Evolutionary conservation across 139 green algal species (phyloP), one percentile per base, ranked within the genome.

Genomic region (Pseudopediastrum boryanum): DNA sequence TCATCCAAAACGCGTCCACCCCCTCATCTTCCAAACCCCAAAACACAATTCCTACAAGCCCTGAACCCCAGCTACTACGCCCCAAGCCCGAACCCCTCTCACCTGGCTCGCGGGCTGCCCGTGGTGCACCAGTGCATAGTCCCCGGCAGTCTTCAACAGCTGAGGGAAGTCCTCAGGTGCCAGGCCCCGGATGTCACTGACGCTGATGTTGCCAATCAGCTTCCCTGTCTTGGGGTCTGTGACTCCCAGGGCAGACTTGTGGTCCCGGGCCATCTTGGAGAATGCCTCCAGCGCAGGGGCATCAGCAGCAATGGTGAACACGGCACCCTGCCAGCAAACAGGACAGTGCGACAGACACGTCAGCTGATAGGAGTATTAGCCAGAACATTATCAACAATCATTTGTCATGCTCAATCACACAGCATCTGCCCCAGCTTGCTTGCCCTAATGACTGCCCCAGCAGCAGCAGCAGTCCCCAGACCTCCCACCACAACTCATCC

Each of bases 201-300:
- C 81, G 46, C 75, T 87, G 74, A 94, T 86, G 84, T 93, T 94
- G 50, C 75, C 80, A 44, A 88, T 71, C 35, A 85, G 79, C 21
- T 63, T 54, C 25, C 75, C 82, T 42, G n/a, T 58, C 16, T 39
- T 50, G 23, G 71, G 71, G 38, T 83, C 80, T 2, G 67, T 62
- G 12, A 85, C 43, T 46, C 83, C 83, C 78, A 87, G 62, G 73
- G 61, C 74, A 73, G 56, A 77, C 83, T 85, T 87, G 67, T 87
- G 73, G 79, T 87, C 83, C 33, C 64, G 39, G 9, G 67, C 80
- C 80, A 88, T 84, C 52, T 70, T 51, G 52, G 41, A 71, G 39
- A 88, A 74, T 25, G 77, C 80, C 63, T 84, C 73, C n/a, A 88
- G 56, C 2, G 81, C 75, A 25, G 63, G 54, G 50, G 64, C 76